These are phyloP conservation scores for Saprolegnia parasitica DNA, from an alignment of 352 stramenopile genomes.

Conservation along the genomic window DNA sequence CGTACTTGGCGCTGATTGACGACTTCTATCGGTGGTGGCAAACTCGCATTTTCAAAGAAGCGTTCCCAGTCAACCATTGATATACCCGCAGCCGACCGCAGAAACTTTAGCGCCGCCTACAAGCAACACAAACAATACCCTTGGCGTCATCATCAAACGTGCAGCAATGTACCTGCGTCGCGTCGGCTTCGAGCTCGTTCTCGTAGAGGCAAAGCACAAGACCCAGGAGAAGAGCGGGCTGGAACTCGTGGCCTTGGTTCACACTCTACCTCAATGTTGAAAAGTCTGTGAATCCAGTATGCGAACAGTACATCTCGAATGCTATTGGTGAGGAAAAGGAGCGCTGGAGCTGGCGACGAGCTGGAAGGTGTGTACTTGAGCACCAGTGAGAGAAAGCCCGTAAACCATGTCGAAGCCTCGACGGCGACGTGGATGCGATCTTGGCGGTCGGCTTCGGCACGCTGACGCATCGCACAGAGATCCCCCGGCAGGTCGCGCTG, in stretches of 20 bases:
- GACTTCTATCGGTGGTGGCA: constrained; percentile 38
- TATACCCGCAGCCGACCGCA: constrained; percentile 40
- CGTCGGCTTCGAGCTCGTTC: constrained; percentile 37
- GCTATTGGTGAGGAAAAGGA: constrained; percentile 49
- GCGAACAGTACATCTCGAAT: constrained; percentile 35
- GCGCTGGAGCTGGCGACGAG: constrained; percentile 35
- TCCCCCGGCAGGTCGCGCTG: constrained; percentile 39
- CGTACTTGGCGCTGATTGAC: constrained; percentile 30
- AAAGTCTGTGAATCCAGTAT: not conserved
- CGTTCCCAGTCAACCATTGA: constrained; percentile 38
- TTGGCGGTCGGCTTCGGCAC: constrained; percentile 42
- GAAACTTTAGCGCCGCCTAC: constrained; percentile 49
- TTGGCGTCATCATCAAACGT: not conserved
- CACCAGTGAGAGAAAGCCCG: constrained; percentile 46
- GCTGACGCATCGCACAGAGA: constrained; percentile 46
- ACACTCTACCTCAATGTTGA: constrained; percentile 24
- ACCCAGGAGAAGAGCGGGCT: constrained; percentile 38
- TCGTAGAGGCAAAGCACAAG: constrained; percentile 43
- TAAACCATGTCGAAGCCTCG: constrained; percentile 45
- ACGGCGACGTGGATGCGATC: constrained; percentile 33
- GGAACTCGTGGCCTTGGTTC: constrained; percentile 45
- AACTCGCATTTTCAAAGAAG: constrained; percentile 40
- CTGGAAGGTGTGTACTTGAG: constrained; percentile 23
- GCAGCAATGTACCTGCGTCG: constrained; percentile 21
- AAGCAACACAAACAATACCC: constrained; percentile 33